A percentile compares a stretch with the other conserved stretches of the same genome.
phyloP scores from a whole-genome alignment of 2,329 filamentous ascomycete genomes.

The Pseudopyricularia javanii region DNA sequence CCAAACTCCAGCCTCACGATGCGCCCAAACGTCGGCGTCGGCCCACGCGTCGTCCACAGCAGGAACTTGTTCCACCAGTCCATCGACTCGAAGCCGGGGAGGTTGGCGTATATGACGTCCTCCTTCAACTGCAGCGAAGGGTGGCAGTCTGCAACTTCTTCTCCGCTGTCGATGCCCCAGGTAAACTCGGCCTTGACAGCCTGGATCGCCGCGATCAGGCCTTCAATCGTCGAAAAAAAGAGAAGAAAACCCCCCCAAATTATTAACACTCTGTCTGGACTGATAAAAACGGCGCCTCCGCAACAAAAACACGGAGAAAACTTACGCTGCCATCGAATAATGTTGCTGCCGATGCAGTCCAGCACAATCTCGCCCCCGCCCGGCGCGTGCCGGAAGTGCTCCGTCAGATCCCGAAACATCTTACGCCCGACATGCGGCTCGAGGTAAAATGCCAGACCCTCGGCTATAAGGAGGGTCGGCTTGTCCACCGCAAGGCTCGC shows the following conservation, averaged over 20 bases:
- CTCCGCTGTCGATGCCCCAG: slow-evolving; percentile 2
- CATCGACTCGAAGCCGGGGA: background rate
- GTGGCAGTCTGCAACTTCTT: background rate
- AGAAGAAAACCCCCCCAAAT: background rate
- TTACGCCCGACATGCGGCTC: background rate
- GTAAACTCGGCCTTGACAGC: slow-evolving; percentile 1
- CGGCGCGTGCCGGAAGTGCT: slow-evolving; percentile 1
- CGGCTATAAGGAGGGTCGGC: slow-evolving; percentile 18
- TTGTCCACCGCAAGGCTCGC: slow-evolving; percentile 15
- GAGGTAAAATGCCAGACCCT: slow-evolving; percentile 20
- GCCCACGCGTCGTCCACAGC: background rate
- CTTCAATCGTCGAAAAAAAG: background rate
- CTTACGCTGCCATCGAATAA: slow-evolving; percentile 1
- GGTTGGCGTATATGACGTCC: background rate
- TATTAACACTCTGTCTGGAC: background rate
- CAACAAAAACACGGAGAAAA: background rate
- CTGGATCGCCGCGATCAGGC: background rate
- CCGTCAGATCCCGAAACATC: slow-evolving; percentile 1
- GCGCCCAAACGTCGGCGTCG: background rate
- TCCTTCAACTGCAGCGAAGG: background rate
- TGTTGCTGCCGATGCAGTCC: background rate
- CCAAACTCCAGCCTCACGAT: slow-evolving; percentile 1
- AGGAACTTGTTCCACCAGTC: slow-evolving; percentile 3
- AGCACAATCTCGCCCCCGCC: slow-evolving; percentile 2
- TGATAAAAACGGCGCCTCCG: background rate